Evolutionary conservation across 169 alveolate genomes (phyloP), one percentile per base, ranked within the genome.

Genomic region (Eimeria brunetti): DNA sequence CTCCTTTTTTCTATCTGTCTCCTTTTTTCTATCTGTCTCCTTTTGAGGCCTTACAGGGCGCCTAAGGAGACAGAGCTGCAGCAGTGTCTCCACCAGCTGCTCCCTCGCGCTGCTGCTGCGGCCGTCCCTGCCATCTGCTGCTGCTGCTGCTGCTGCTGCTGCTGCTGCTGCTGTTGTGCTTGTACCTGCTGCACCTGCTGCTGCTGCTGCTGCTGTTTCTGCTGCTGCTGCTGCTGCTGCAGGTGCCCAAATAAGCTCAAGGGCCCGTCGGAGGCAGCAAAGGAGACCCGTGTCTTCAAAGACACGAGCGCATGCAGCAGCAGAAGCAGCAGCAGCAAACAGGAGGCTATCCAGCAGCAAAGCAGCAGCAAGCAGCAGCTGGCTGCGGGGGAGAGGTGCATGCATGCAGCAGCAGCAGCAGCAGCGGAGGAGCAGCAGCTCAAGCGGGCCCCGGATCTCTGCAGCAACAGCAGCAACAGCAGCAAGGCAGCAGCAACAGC

Each of bases 401-500:
- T n/a, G 41, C 75, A n/a, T 24, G 75, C 75, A 64, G 12, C 14
- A 16, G 22, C 33, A 38, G 41, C 27, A n/a, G n/a, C n/a, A n/a
- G n/a, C n/a, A n/a, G n/a, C n/a, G 75, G 0, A 12, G 38, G 16
- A 64, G 41, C 36, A 64, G 14, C 2, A 64, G n/a, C 51, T 71
- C 83, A 18, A 71, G 56, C 51, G 33, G 53, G n/a, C 51, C 11
- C 14, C 53, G 18, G 16, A 71, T 33, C 83, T 36, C 83, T 71
- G 83, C 83, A 71, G 83, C 83, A 71, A 53, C 83, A 71, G 30
- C 33, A 33, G 53, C 83, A 71, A 53, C 83, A 71, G 27, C 83
- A 71, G 83, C 53, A 71, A 27, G 0, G 69, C 27, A 60, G 69
- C 75, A 18, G 69, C 69, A 60, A 22, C 69, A 60, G 69, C 20